These are phyloP conservation scores for Penicillium fimorum DNA, from an alignment of 495 filamentous ascomycete genomes.

Conservation along the genomic window DNA sequence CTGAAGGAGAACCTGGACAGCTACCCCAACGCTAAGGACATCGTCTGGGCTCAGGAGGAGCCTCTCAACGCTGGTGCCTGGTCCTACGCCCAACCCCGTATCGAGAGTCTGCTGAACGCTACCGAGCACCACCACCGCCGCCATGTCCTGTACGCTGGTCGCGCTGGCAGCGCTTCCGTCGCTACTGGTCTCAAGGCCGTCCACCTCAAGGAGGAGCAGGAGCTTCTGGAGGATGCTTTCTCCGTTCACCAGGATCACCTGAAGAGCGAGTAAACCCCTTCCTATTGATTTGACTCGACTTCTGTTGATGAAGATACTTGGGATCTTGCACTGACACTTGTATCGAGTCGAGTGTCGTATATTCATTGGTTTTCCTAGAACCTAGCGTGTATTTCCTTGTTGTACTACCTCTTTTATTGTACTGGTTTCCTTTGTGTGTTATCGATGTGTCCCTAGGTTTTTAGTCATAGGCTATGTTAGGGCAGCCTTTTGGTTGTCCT, in stretches of 20 bases:
- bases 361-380: slow-evolving; percentile 31
- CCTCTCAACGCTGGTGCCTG: slow-evolving; percentile 95
- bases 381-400: slow-evolving; percentile 33
- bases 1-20: slow-evolving; percentile 91
- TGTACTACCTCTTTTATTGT: slow-evolving; percentile 25
- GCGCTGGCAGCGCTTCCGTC: slow-evolving; percentile 84
- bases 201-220: slow-evolving; percentile 92
- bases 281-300: slow-evolving; percentile 9
- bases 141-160: slow-evolving; percentile 95
- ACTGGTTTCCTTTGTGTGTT: slow-evolving; percentile 35
- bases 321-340: slow-evolving; percentile 14
- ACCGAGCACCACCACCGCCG: slow-evolving; percentile 88
- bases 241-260: slow-evolving; percentile 57
- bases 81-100: slow-evolving; percentile 91
- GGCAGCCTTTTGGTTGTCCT: slow-evolving; percentile 3
- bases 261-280: slow-evolving; percentile 51
- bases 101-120: slow-evolving; percentile 91
- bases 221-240: slow-evolving; percentile 77
- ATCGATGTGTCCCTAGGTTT: slow-evolving; percentile 29
- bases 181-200: slow-evolving; percentile 87
- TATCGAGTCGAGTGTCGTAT: slow-evolving; percentile 24
- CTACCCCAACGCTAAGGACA: slow-evolving; percentile 95
- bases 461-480: slow-evolving; percentile 19
- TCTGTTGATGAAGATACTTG: neutral
- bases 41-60: slow-evolving; percentile 96